Conservation (phyloP, 345 rosid species). For the Murraya paniculata region DNA sequence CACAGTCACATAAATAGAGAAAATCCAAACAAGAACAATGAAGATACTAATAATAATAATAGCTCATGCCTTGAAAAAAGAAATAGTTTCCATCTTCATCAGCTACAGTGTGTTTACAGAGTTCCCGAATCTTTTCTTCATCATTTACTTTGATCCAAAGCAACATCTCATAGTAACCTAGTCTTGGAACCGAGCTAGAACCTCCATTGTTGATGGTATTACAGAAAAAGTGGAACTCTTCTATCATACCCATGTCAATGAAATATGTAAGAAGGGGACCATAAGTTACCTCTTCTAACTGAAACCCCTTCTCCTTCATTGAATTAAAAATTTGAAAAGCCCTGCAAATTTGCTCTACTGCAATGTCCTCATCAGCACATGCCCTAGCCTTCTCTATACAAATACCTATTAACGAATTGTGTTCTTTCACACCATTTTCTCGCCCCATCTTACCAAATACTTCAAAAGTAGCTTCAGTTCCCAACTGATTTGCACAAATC, state of each 20-base stretch:
- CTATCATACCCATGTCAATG: slow-evolving; percentile 60
- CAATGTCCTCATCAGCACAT: slow-evolving; percentile 43
- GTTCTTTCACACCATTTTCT: slow-evolving; percentile 65
- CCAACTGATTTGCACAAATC: slow-evolving; percentile 46
- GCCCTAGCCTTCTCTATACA: slow-evolving; percentile 50
- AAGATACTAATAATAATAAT: background rate
- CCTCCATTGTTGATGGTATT: slow-evolving; percentile 37
- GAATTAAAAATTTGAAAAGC: slow-evolving; percentile 41
- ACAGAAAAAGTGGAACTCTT: slow-evolving; percentile 50
- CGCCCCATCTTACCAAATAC: slow-evolving; percentile 53
- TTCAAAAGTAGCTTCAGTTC: slow-evolving; percentile 41
- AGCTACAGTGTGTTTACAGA: slow-evolving; percentile 36
- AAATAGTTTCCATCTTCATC: slow-evolving; percentile 25
- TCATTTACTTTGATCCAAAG: slow-evolving; percentile 48
- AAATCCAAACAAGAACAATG: background rate
- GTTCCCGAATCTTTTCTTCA: slow-evolving; percentile 53
- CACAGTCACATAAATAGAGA: background rate
- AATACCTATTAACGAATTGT: slow-evolving; percentile 48
- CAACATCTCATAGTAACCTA: slow-evolving; percentile 90
- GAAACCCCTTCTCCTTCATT: slow-evolving; percentile 78
- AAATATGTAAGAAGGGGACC: slow-evolving; percentile 66
- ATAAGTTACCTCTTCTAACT: slow-evolving; percentile 51
- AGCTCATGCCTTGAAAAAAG: slow-evolving; percentile 40
- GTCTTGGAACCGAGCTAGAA: slow-evolving; percentile 34
- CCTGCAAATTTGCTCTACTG: slow-evolving; percentile 35